Evolutionary conservation across 2,329 filamentous ascomycete species (phyloP), one percentile per base, ranked within the genome.

Genomic region (Xylaria multiplex): DNA sequence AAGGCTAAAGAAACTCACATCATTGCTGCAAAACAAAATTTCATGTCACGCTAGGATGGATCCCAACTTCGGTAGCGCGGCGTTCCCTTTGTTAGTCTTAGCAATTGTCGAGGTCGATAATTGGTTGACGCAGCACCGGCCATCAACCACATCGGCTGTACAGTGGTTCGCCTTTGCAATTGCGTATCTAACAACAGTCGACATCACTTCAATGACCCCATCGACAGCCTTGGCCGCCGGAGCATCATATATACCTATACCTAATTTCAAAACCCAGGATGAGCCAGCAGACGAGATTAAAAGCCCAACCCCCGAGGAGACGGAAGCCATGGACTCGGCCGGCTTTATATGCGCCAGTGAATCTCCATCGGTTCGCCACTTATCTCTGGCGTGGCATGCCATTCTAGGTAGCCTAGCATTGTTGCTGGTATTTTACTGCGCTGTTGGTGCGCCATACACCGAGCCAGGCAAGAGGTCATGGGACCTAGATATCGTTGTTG

Each of bases 401-500:
- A 24, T 55, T 32, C 58, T 70, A 6, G 45, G 55, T 16, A 62
- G 40, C 7, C 43, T 69, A 27, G 59, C 67, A 16, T 22, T 69
- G 3, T 56, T 67, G 13, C 49, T 70, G 1, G 35, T 64, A 30
- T 54, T 64, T 32, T 63, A 61, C 22, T 67, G 59, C 43, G 62
- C 62, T 24, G 19, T 67, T n/a, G 53, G 53, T 45, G 52, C 45
- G 32, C 59, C 67, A 6, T 49, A 46, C 22, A 19, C 27, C 19
- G 64, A 69, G 22, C 55, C 64, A 2, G 35, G n/a, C 32, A 63
- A 37, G 19, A 62, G 57, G 16, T 65, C 64, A 11, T 67, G 67
- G 64, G 69, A 70, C 59, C 49, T 70, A 1, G 69, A 70, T 40
- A 69, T 70, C 48, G 69, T 70, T 24, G 60, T 70, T 45, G 69